These are phyloP conservation scores for Chiua sp. DNA, from an alignment of 1,284 basidiomycete genomes.

Conservation along the genomic window DNA sequence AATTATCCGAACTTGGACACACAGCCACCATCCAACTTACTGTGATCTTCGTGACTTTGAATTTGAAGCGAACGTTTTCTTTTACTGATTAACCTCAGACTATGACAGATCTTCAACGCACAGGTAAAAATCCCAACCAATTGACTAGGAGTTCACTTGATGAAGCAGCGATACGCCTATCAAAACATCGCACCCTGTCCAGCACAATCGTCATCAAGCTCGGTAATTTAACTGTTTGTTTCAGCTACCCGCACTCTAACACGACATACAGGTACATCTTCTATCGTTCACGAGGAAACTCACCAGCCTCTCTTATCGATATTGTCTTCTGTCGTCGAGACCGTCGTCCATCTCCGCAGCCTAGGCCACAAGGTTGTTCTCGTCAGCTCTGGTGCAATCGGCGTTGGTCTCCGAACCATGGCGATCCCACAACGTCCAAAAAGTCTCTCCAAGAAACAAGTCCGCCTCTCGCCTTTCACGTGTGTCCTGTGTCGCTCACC, in stretches of 20 bases:
- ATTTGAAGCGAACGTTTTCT: too few species aligned
- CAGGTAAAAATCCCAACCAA: neutral
- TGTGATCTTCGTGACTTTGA: too few species aligned
- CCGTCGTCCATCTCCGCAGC: conserved; percentile 78
- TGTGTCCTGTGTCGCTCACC: conserved; percentile 1
- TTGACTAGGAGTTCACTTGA: conserved; percentile 1
- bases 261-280: conserved; percentile 77
- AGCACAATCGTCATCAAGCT: conserved; percentile 88
- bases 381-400: conserved; percentile 96
- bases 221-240: conserved; percentile 46
- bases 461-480: conserved; percentile 37
- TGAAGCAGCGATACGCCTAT: conserved; percentile 19
- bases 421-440: conserved; percentile 82
- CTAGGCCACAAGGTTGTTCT: conserved; percentile 94
- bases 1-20: too few species aligned
- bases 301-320: conserved; percentile 91
- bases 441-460: conserved; percentile 90
- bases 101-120: conserved; percentile 14
- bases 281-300: conserved; percentile 90
- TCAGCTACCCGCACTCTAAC: neutral
- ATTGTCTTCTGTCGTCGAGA: conserved; percentile 92
- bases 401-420: conserved; percentile 94
- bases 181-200: conserved; percentile 38
- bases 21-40: too few species aligned
- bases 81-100: too few species aligned